A percentile compares a stretch with the other conserved stretches of the same genome.
phyloP scores from a whole-genome alignment of 495 filamentous ascomycete genomes.

The Penicillium tannophilum region DNA sequence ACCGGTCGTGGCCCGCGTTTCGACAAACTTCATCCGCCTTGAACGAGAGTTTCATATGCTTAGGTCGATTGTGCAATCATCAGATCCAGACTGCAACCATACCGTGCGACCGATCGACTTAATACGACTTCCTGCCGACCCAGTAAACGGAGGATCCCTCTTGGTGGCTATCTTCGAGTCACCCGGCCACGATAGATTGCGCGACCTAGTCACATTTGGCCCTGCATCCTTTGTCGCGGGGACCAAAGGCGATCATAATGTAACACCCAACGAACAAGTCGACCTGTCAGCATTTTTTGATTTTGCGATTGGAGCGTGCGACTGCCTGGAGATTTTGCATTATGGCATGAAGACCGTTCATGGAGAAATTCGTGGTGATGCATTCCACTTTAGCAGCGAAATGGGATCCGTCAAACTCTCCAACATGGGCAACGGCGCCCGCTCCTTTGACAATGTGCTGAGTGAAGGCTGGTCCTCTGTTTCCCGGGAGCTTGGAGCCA shows the following conservation, averaged over 20 bases:
- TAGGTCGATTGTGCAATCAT: conserved; percentile 66
- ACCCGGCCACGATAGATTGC: conserved; percentile 73
- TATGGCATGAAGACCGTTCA: conserved; percentile 81
- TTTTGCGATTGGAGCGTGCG: conserved; percentile 83
- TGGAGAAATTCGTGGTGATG: conserved; percentile 83
- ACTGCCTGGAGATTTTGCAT: conserved; percentile 84
- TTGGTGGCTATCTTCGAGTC: conserved; percentile 77
- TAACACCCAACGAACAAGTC: conserved; percentile 58
- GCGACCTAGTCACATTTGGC: conserved; percentile 71
- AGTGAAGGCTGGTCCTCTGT: conserved; percentile 82
- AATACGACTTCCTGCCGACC: conserved; percentile 61
- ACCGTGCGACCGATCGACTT: conserved; percentile 76
- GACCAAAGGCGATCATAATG: conserved; percentile 49
- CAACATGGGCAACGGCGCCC: conserved; percentile 79
- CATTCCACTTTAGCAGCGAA: conserved; percentile 78
- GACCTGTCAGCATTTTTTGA: conserved; percentile 76
- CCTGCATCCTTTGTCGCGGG: conserved; percentile 67
- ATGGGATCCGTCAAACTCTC: conserved; percentile 72
- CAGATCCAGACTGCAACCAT: conserved; percentile 72
- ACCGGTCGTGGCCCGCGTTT: conserved; percentile 73
- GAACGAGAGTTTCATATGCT: conserved; percentile 84
- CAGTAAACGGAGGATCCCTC: conserved; percentile 64
- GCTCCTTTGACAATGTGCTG: conserved; percentile 85
- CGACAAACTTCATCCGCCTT: conserved; percentile 74
- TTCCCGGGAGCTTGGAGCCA: conserved; percentile 75